phyloP scores from a whole-genome alignment of 2,329 filamentous ascomycete genomes.

The Alternaria atra region DNA sequence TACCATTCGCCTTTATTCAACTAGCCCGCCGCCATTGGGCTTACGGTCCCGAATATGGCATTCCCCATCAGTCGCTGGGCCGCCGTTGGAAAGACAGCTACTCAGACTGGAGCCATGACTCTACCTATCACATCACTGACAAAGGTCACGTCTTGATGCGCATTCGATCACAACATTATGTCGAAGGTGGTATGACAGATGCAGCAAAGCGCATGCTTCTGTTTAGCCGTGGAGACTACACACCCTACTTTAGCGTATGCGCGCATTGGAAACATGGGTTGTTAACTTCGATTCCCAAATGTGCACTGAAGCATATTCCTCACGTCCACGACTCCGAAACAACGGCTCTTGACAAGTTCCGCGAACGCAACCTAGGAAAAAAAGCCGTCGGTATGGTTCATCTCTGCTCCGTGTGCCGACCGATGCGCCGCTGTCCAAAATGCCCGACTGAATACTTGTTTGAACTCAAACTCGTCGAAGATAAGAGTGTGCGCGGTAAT shows the following conservation, averaged over 20 bases:
- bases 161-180: constrained; percentile 64
- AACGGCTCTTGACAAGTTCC: constrained; percentile 55
- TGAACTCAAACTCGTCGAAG: constrained; percentile 68
- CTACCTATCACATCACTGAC: constrained; percentile 62
- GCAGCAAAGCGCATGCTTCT: constrained; percentile 65
- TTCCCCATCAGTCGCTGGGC: constrained; percentile 50
- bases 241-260: constrained; percentile 69
- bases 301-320: constrained; percentile 67
- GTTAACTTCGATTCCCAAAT: constrained; percentile 68
- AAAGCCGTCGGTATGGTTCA: constrained; percentile 58
- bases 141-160: constrained; percentile 66
- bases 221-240: constrained; percentile 68
- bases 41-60: constrained; percentile 55
- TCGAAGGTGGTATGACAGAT: constrained; percentile 59
- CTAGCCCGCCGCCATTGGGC: constrained; percentile 61
- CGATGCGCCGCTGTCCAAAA: constrained; percentile 68
- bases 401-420: constrained; percentile 65
- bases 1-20: constrained; percentile 68
- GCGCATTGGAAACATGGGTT: constrained; percentile 70
- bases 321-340: constrained; percentile 47
- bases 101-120: constrained; percentile 63
- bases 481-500: constrained; percentile 54
- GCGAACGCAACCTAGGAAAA: constrained; percentile 24
- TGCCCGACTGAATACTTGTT: constrained; percentile 71
- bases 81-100: constrained; percentile 64